Base-by-base conservation (phyloP, 2,329 filamentous ascomycete genomes). In the Claviceps sp. region DNA sequence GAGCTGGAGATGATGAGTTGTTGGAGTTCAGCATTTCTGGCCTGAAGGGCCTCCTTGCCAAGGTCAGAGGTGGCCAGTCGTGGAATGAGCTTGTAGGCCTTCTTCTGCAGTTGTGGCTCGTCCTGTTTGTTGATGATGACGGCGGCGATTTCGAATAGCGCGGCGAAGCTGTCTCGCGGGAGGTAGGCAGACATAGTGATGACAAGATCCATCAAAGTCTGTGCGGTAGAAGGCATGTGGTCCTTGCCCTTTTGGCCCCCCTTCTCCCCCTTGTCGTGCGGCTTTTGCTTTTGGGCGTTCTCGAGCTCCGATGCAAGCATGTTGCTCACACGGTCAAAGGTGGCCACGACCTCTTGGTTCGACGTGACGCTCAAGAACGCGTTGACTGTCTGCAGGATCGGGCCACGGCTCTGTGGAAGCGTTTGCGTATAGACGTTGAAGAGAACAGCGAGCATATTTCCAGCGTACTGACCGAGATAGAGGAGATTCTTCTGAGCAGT, bases 381-480 rank as follows among this genome's bases (percentile, higher is more conserved):
- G 68, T 97, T 96, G 72, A 97, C 93, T 56, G 90, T 95, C 65
- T 91, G 87, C 37, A 98, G 74, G 51, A 98, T 93, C 20, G 87
- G 88, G 0, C 88, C 90, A 59, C 93, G 80, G 62, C 88, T 93
- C 63, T 96, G 88, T 2, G 93, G 91, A 26, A 98, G 76, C 1
- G 93, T 98, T 67, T 96, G 87, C 57, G 87, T 95, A 71, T 98
- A 98, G 45, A 98, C 91, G 64, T 98, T 98, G 76, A 98, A 97
- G n/a, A 98, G 73, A 0, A 97, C 91, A 6, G 93, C 90, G 43
- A 98, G 79, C 69, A 98, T 79, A 61, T 97, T 97, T 55, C 85
- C 85, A 1, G 91, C 78, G 63, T 93, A 90, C 1, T 73, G 72
- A 16, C 87, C 82, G 13, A 98, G 74, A 64, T 95, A 84, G n/a